Conservation (phyloP, 2,329 filamentous ascomycete genomes). For the Stemphylium vesicarium region DNA sequence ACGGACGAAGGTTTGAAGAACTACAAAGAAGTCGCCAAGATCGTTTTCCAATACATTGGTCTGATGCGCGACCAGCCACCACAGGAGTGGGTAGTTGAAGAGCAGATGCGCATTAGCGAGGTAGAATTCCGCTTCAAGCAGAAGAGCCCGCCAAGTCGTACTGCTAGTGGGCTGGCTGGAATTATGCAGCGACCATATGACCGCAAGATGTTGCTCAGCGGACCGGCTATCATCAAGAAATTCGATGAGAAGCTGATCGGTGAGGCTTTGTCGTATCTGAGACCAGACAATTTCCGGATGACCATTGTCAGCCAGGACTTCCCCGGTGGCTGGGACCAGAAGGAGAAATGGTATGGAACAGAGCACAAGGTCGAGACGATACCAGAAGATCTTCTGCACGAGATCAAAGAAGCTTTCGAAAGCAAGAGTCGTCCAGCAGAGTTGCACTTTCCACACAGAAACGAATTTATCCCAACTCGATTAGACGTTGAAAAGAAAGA, state of each 20-base stretch:
- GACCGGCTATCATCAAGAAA: constrained; percentile 74
- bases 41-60: constrained; percentile 89
- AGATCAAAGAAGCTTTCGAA: constrained; percentile 69
- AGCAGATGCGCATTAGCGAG: constrained; percentile 87
- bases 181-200: constrained; percentile 92
- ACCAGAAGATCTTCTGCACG: constrained; percentile 73
- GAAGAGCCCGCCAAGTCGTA: constrained; percentile 86
- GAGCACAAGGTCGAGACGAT: constrained; percentile 88
- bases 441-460: constrained; percentile 87
- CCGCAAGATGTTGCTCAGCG: constrained; percentile 86
- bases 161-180: constrained; percentile 82
- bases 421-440: constrained; percentile 68
- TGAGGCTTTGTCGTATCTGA: constrained; percentile 73
- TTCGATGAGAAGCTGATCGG: constrained; percentile 82
- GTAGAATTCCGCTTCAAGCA: constrained; percentile 96
- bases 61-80: constrained; percentile 81
- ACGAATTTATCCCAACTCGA: constrained; percentile 93
- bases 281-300: constrained; percentile 88
- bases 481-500: constrained; percentile 96
- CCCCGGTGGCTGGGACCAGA: constrained; percentile 83
- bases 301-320: constrained; percentile 82
- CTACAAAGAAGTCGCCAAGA: constrained; percentile 81
- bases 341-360: constrained; percentile 97
- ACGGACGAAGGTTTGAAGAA: constrained; percentile 85
- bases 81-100: constrained; percentile 91